Evolutionary conservation across 1,284 basidiomycete species (phyloP), one percentile per base, ranked within the genome.

Genomic region (Mycosarcoma mackinlayi): DNA sequence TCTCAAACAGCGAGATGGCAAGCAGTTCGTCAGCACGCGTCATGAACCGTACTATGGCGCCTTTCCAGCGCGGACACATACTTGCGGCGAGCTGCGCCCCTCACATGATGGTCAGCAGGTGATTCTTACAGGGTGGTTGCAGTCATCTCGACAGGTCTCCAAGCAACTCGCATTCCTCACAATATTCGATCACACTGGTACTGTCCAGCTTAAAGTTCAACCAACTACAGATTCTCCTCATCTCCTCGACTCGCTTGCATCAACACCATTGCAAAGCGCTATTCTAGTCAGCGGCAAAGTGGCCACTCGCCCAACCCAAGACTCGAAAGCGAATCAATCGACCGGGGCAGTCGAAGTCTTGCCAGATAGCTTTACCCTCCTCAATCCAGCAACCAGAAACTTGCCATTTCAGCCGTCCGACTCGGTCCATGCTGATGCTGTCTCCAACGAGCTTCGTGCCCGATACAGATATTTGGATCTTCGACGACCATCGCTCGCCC

Each of bases 381-480:
- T 96, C 63, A 96, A 96, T 82, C 87, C 91, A 18, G 92, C 92
- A 0, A 85, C 86, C 56, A 68, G 84, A 34, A 82, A 84, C 49
- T 83, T 95, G 62, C 93, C 93, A 13, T 95, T 95, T 83, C 85
- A 89, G 59, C 91, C 94, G 28, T 91, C 90, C 63, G 89, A 91
- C 83, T 84, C 69, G 3, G 85, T 47, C 86, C 88, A 63, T 89
- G 90, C 81, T 76, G 92, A 84, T 91, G 91, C 84, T 77, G 89
- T 85, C 65, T 49, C 46, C 38, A 24, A 30, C 23, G 58, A 62
- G 64, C 84, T 94, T 19, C 88, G 94, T 64, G 88, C 91, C 48
- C 89, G 89, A 72, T 90, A 92, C 83, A 89, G 94, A 54, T 91
- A 92, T 85, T 88, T 97, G 35, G 94, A 97, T 84, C 87, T 97